Conservation (phyloP, 2,329 filamentous ascomycete genomes). For the Helminthosporium solani region DNA sequence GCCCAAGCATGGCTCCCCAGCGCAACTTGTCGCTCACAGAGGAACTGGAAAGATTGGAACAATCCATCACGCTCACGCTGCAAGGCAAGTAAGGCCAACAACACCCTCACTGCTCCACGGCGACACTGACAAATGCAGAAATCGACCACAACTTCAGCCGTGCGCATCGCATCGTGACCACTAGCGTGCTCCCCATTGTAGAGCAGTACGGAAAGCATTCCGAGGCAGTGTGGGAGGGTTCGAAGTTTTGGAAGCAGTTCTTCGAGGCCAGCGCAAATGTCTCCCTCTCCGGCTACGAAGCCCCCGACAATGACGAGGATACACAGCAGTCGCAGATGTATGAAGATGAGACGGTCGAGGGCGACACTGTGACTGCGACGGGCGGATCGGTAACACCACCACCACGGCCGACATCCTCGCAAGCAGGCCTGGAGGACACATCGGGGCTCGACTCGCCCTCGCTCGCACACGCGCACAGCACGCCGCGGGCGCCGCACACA, state of each 20-base stretch:
- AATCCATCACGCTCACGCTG: slow-evolving; percentile 92
- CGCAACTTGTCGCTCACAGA: slow-evolving; percentile 79
- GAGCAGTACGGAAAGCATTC: slow-evolving; percentile 96
- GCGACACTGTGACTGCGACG: slow-evolving; percentile 32
- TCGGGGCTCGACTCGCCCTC: slow-evolving; percentile 66
- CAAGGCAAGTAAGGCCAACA: slow-evolving; percentile 76
- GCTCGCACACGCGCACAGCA: slow-evolving; percentile 57
- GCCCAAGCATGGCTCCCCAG: slow-evolving; percentile 49
- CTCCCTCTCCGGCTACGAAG: slow-evolving; percentile 91
- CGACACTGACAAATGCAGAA: slow-evolving; percentile 57
- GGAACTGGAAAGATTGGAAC: slow-evolving; percentile 92
- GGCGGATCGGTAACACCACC: slow-evolving; percentile 49
- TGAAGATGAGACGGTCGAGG: slow-evolving; percentile 48
- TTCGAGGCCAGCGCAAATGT: slow-evolving; percentile 98
- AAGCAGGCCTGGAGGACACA: slow-evolving; percentile 53
- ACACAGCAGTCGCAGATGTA: slow-evolving; percentile 40
- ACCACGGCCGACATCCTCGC: slow-evolving; percentile 36
- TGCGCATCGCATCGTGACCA: slow-evolving; percentile 92
- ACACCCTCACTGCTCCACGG: slow-evolving; percentile 20
- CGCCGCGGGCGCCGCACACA: slow-evolving; percentile 51
- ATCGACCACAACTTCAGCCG: slow-evolving; percentile 99
- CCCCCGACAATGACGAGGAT: slow-evolving; percentile 59
- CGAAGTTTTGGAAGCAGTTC: slow-evolving; percentile 99
- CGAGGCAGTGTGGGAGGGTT: slow-evolving; percentile 91
- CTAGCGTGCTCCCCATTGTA: slow-evolving; percentile 87